Conservation (phyloP, 2,329 filamentous ascomycete species). For the Arachnomyces sp. region DNA sequence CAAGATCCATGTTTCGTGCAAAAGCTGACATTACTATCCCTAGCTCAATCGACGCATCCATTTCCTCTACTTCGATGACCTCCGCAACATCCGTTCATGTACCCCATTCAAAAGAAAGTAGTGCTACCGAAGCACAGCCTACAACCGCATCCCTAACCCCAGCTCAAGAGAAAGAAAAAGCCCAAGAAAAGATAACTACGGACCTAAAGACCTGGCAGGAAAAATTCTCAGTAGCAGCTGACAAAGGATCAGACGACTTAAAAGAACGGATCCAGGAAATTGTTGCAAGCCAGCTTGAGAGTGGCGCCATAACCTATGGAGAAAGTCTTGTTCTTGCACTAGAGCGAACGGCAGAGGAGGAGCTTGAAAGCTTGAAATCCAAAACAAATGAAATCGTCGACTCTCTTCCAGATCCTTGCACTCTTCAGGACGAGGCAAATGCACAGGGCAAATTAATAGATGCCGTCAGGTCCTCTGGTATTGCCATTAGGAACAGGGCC, state of each 20-base stretch:
- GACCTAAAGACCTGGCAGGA: conserved; percentile 82
- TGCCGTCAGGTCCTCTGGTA: conserved; percentile 59
- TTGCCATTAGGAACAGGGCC: conserved; percentile 67
- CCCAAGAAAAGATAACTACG: conserved; percentile 60
- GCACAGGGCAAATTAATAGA: conserved; percentile 46
- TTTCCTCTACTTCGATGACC: conserved; percentile 15
- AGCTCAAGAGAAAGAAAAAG: conserved; percentile 31
- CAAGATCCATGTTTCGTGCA: not conserved
- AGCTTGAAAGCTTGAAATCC: conserved; percentile 58
- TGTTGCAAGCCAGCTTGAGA: conserved; percentile 62
- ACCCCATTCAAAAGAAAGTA: no score
- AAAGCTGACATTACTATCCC: not conserved
- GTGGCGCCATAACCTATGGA: conserved; percentile 43
- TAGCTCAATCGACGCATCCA: conserved; percentile 15
- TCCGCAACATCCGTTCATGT: no score
- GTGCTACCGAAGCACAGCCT: conserved; percentile 17
- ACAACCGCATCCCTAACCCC: conserved; percentile 36
- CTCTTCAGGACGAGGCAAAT: conserved; percentile 44
- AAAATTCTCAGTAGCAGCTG: conserved; percentile 77
- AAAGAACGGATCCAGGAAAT: conserved; percentile 61
- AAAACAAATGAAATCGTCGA: conserved; percentile 53
- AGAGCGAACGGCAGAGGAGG: conserved; percentile 56
- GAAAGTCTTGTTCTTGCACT: conserved; percentile 57
- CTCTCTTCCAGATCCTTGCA: conserved; percentile 52
- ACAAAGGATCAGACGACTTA: conserved; percentile 69